A percentile compares a stretch with the other conserved stretches of the same genome.
Evolutionary conservation across 1,284 basidiomycete genomes (phyloP).

Genomic region (Fistulina hepatica): DNA sequence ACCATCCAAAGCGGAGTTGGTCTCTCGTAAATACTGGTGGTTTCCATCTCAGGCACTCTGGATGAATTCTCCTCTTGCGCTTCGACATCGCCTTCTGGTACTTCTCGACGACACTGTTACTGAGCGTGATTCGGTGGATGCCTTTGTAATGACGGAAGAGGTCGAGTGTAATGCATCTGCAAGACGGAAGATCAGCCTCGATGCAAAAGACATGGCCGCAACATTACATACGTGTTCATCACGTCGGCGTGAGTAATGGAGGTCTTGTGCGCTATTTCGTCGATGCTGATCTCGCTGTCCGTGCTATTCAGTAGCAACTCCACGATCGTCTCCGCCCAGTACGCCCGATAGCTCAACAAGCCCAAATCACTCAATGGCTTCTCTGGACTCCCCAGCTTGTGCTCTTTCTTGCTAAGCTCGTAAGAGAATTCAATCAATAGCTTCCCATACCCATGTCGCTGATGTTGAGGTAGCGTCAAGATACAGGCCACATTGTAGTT

Average conservation of each 20-base stretch:
- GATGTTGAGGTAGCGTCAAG: slow-evolving; percentile 93
- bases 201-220: slow-evolving; percentile 8
- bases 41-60: slow-evolving; percentile 84
- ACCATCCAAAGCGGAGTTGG: slow-evolving; percentile 84
- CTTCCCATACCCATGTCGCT: slow-evolving; percentile 92
- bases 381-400: slow-evolving; percentile 93
- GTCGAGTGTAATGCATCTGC: slow-evolving; percentile 85
- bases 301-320: slow-evolving; percentile 75
- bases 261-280: slow-evolving; percentile 95
- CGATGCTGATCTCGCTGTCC: slow-evolving; percentile 74
- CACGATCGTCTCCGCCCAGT: slow-evolving; percentile 97
- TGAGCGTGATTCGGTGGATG: slow-evolving; percentile 88
- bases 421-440: slow-evolving; percentile 98
- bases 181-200: slow-evolving; percentile 9
- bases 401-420: slow-evolving; percentile 94
- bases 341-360: slow-evolving; percentile 87
- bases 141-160: slow-evolving; percentile 97
- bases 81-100: slow-evolving; percentile 81
- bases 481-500: slow-evolving; percentile 99
- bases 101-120: slow-evolving; percentile 85
- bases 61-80: slow-evolving; percentile 68
- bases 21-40: slow-evolving; percentile 88
- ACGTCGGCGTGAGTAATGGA: slow-evolving; percentile 96
- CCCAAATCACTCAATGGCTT: slow-evolving; percentile 96
- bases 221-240: slow-evolving; percentile 82